Conservation (phyloP, 148 eudicot species). For the Rhododendron vialii region DNA sequence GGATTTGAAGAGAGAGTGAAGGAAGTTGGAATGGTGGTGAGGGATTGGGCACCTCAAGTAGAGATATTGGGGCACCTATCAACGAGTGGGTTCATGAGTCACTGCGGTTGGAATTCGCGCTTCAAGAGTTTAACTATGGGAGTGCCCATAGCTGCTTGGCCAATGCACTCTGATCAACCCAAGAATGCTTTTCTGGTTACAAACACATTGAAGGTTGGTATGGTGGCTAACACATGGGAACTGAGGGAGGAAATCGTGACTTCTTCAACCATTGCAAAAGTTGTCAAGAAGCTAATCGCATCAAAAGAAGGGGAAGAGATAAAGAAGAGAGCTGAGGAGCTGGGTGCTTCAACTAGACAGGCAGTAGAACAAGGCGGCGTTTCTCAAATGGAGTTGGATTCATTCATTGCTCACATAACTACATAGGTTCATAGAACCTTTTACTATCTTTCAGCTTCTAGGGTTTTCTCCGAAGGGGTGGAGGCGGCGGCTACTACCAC, state of each 20-base stretch:
- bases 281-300: background rate
- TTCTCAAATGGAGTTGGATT: conserved; percentile 13
- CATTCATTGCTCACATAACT: conserved; percentile 3
- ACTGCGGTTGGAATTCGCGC: background rate
- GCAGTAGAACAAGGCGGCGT: conserved; percentile 2
- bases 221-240: background rate
- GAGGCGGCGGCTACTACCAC: no score
- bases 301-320: conserved; percentile 10
- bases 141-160: conserved; percentile 2
- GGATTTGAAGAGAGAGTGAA: background rate
- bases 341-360: background rate
- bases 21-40: background rate
- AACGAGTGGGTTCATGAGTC: background rate
- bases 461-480: no score
- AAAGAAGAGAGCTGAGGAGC: background rate
- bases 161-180: conserved; percentile 7
- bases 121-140: background rate
- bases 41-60: conserved; percentile 2
- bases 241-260: background rate
- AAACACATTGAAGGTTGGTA: background rate
- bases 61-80: background rate
- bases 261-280: background rate
- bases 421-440: background rate
- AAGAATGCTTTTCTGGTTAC: background rate
- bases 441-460: no score